Percentiles rank a stretch among this genome's conserved stretches.
Conservation (phyloP, 371 early-diverging fungal genomes). For the Rhizopus microsporus region DNA sequence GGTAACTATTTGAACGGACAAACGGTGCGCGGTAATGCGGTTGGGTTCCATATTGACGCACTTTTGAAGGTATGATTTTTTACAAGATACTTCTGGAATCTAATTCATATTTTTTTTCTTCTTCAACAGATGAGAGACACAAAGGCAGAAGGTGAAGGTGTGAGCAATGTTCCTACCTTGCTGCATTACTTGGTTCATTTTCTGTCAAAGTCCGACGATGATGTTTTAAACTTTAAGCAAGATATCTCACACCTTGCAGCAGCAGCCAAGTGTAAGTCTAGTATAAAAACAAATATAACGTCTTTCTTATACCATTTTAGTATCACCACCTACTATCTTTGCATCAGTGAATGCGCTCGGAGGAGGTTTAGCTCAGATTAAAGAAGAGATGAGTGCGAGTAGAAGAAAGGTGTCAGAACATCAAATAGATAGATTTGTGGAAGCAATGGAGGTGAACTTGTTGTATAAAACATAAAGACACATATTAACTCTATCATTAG, state of each 20-base stretch:
- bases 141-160: conserved; percentile 59
- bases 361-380: conserved; percentile 56
- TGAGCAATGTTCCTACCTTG: conserved; percentile 64
- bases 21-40: conserved; percentile 81
- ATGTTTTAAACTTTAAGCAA: conserved; percentile 58
- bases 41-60: conserved; percentile 76
- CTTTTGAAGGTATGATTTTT: conserved; percentile 56
- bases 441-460: conserved; percentile 59
- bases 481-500: conserved; percentile 10
- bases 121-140: conserved; percentile 70
- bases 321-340: conserved; percentile 66
- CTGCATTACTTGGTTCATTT: conserved; percentile 76
- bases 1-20: conserved; percentile 84
- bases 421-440: conserved; percentile 64
- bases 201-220: conserved; percentile 61
- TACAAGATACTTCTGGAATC: not conserved
- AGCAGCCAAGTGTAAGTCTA: conserved; percentile 59
- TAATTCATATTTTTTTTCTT: not conserved
- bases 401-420: conserved; percentile 35
- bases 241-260: conserved; percentile 74
- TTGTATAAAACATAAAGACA: not conserved
- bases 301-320: conserved; percentile 24
- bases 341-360: conserved; percentile 60
- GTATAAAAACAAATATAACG: not conserved
- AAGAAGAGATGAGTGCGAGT: conserved; percentile 55